Base-by-base conservation (phyloP, 805 yeast genomes). In the Jamesozyma lodderae region DNA sequence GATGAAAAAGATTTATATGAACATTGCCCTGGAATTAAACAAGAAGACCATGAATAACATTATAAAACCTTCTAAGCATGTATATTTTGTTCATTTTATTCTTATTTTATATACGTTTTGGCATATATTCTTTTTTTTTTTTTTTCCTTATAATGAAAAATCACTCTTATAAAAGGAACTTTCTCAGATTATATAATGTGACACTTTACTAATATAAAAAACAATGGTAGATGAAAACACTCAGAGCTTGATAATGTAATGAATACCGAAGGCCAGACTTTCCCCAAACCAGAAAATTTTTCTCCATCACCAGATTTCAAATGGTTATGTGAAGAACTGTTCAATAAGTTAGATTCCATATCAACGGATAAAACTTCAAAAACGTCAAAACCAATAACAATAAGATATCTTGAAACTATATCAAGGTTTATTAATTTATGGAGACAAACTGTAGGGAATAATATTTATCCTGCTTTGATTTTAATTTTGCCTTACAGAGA, bases 381-480 rank as follows among this genome's bases (percentile, higher is more conserved):
- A n/a, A n/a, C n/a, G n/a, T 39, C 39, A 3, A 55, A 50, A 35
- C 45, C 60, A 3, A 35, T 43, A 13, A 38, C 50, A 37, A 34
- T 40, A 25, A 45, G 45, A 26, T 54, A 56, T 33, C 38, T 48
- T 5, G 51, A 57, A 16, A 45, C 63, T 1, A 57, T 74, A 3
- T 40, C 49, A 0, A 44, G 48, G 14, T 80, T 76, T 49, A 60
- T 77, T 22, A 51, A 53, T 4, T 53, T 64, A 27, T 80, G 82
- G 81, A 57, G 77, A 26, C 48, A 46, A 13, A 59, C 66, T 2
- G 77, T 79, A 0, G 86, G 86, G 0, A 57, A 67, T 14, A 71
- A 87, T 55, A 68, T 87, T 3, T 77, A 70, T 47, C 88, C 90
- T 0, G 79, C 79, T 1, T 65, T 82, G 13, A 62, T 77, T 23